phyloP scores from a whole-genome alignment of 768 basidiomycete species.

The Agaricus subrufescens region DNA sequence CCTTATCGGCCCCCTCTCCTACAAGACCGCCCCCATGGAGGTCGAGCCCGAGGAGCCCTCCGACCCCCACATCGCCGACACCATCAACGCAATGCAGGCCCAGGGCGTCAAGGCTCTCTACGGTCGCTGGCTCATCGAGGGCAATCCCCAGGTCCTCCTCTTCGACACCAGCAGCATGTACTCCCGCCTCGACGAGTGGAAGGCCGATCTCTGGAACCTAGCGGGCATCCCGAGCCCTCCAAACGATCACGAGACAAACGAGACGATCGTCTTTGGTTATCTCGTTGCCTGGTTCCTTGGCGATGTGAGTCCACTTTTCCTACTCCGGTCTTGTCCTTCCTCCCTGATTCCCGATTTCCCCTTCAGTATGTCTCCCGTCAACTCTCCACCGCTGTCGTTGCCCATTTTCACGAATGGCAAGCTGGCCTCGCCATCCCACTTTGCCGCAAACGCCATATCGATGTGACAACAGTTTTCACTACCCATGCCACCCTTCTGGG shows the following conservation, averaged over 20 bases:
- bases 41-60: constrained; percentile 90
- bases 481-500: constrained; percentile 98
- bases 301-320: constrained; percentile 55
- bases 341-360: not conserved
- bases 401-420: constrained; percentile 99
- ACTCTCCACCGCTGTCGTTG: constrained; percentile 81
- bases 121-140: constrained; percentile 98
- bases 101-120: constrained; percentile 94
- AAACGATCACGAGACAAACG: constrained; percentile 97
- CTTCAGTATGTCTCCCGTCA: constrained; percentile 77
- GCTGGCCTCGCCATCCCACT: constrained; percentile 93
- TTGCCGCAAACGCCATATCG: constrained; percentile 94
- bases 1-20: constrained; percentile 95
- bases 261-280: constrained; percentile 96
- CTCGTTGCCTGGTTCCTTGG: constrained; percentile 99
- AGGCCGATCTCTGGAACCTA: constrained; percentile 95
- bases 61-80: constrained; percentile 70
- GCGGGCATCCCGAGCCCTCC: constrained; percentile 97
- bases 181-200: constrained; percentile 95
- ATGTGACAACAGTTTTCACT: constrained; percentile 98
- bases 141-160: constrained; percentile 86
- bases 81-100: constrained; percentile 78
- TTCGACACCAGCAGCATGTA: constrained; percentile 93
- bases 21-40: constrained; percentile 99
- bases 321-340: not conserved